Percentiles rank a stretch among this genome's conserved stretches.
Evolutionary conservation across 2,329 filamentous ascomycete genomes (phyloP).

Genomic region (Sporothrix pallida): DNA sequence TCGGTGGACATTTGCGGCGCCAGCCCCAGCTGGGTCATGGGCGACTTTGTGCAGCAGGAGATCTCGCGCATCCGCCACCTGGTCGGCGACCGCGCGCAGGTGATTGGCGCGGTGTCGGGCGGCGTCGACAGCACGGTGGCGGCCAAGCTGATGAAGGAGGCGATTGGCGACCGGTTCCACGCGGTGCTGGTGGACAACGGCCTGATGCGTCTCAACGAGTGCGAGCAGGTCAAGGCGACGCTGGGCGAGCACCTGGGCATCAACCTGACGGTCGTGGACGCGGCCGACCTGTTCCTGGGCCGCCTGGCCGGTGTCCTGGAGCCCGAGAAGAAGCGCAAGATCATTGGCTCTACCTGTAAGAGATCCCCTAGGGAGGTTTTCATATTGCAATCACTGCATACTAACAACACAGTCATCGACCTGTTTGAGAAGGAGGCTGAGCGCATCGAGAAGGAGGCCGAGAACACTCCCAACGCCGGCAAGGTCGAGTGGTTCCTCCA

Average conservation of each 20-base stretch:
- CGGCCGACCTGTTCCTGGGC: constrained; percentile 74
- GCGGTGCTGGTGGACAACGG: constrained; percentile 79
- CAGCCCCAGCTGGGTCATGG: constrained; percentile 81
- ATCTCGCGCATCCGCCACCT: constrained; percentile 79
- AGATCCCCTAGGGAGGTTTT: constrained; percentile 35
- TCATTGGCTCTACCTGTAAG: constrained; percentile 73
- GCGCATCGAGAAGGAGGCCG: constrained; percentile 71
- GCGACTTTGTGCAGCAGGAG: constrained; percentile 79
- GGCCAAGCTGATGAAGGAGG: constrained; percentile 74
- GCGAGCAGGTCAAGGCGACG: constrained; percentile 77
- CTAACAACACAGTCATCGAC: constrained; percentile 47
- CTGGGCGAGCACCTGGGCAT: constrained; percentile 82
- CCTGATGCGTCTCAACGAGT: constrained; percentile 79
- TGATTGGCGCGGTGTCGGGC: constrained; percentile 63
- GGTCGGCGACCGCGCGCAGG: constrained; percentile 81
- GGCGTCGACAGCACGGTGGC: constrained; percentile 91
- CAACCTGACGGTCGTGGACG: constrained; percentile 88
- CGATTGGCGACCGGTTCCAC: constrained; percentile 79
- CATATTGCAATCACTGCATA: not conserved
- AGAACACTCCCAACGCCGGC: constrained; percentile 69
- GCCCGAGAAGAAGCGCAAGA: constrained; percentile 75
- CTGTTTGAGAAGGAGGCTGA: constrained; percentile 79
- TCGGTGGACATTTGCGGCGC: constrained; percentile 81
- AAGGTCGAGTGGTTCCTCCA: constrained; percentile 87
- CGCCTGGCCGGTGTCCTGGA: constrained; percentile 75